These are phyloP conservation scores for Kwoniella sp. DNA, from an alignment of 768 basidiomycete genomes.

Conservation along the genomic window DNA sequence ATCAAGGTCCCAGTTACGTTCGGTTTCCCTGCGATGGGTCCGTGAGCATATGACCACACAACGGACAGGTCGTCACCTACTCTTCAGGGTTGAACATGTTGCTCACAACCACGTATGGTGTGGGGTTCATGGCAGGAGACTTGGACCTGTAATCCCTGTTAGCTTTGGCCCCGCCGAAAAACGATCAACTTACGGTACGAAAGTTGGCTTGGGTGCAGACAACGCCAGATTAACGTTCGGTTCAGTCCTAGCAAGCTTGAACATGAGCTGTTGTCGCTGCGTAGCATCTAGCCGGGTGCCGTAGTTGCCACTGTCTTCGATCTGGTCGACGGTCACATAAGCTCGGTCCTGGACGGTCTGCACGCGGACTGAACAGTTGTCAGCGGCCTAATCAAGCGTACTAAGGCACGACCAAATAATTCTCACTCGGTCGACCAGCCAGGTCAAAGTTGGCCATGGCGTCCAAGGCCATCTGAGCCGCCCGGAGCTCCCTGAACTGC, in stretches of 20 bases:
- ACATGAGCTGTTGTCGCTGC: conserved; percentile 98
- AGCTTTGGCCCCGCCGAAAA: background rate
- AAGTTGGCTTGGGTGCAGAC: conserved; percentile 10
- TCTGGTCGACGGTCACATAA: conserved; percentile 24
- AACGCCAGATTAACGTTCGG: conserved; percentile 15
- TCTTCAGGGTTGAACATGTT: conserved; percentile 99
- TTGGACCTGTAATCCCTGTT: conserved; percentile 56
- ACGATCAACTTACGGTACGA: conserved; percentile 2
- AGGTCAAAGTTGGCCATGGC: conserved; percentile 99
- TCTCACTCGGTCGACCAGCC: conserved; percentile 82
- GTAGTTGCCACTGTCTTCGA: conserved; percentile 72
- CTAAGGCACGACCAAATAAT: conserved; percentile 8
- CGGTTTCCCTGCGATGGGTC: conserved; percentile 68
- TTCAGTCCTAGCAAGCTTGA: conserved; percentile 93
- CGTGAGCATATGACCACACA: conserved; percentile 9
- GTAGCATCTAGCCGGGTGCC: conserved; percentile 92
- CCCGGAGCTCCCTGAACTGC: conserved; percentile 89
- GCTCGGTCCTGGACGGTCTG: conserved; percentile 36
- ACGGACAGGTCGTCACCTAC: conserved; percentile 54
- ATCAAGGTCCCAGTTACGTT: conserved; percentile 92
- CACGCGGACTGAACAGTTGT: conserved; percentile 26
- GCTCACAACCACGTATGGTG: conserved; percentile 71
- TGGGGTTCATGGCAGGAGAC: conserved; percentile 70
- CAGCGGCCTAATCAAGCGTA: background rate
- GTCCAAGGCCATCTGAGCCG: conserved; percentile 93